phyloP scores from a whole-genome alignment of 129 eudicot species.

The Pulicaria dysenterica region DNA sequence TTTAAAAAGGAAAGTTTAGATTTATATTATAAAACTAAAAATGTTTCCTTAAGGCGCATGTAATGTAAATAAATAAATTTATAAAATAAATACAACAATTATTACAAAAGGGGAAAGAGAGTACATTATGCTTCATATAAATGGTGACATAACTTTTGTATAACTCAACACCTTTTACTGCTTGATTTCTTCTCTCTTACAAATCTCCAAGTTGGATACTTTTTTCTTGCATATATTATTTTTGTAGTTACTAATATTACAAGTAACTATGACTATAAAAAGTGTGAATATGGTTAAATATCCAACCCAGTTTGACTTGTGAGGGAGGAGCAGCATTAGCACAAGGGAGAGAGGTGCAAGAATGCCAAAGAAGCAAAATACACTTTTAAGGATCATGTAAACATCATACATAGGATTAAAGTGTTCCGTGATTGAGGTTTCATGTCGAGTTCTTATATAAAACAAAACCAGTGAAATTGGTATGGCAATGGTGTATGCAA shows the following conservation, averaged over 20 bases:
- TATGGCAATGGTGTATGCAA: conserved; percentile 7
- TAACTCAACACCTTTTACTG: neutral
- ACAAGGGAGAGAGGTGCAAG: conserved; percentile 28
- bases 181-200: neutral
- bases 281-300: neutral
- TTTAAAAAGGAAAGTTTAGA: no score
- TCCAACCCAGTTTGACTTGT: neutral
- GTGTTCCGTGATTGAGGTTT: neutral
- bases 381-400: conserved; percentile 1
- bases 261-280: conserved; percentile 8
- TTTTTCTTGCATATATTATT: neutral
- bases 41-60: no score
- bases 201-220: neutral
- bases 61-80: no score
- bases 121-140: no score
- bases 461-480: neutral
- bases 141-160: no score
- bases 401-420: neutral
- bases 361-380: conserved; percentile 1
- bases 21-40: no score
- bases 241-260: neutral
- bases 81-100: no score
- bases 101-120: no score
- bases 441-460: neutral
- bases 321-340: conserved; percentile 23